Conservation (phyloP, 2,329 filamentous ascomycete species). For the Neophaeococcomyces mojaviensis region DNA sequence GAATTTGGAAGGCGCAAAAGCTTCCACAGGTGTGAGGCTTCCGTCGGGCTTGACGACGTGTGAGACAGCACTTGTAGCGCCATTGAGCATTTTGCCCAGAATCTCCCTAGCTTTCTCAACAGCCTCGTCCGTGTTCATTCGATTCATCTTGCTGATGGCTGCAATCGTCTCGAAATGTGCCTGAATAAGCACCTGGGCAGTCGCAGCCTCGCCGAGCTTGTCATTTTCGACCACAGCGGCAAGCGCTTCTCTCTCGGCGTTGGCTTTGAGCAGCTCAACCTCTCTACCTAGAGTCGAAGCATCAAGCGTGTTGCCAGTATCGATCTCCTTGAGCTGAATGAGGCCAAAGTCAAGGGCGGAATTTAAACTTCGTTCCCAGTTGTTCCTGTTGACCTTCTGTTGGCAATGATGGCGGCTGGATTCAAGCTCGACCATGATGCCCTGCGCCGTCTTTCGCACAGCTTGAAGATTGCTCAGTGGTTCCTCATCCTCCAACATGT, state of each 20-base stretch:
- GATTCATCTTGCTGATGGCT: conserved; percentile 71
- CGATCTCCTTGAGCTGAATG: conserved; percentile 66
- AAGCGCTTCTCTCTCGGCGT: conserved; percentile 72
- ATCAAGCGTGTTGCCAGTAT: conserved; percentile 59
- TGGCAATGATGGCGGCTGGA: conserved; percentile 85
- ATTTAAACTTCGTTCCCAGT: conserved; percentile 83
- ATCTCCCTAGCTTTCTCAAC: conserved; percentile 70
- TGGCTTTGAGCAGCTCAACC: conserved; percentile 75
- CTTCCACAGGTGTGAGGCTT: conserved; percentile 45
- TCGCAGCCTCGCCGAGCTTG: conserved; percentile 66
- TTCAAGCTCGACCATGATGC: conserved; percentile 82
- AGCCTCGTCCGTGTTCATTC: conserved; percentile 77
- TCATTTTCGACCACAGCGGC: conserved; percentile 75
- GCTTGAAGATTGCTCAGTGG: conserved; percentile 59
- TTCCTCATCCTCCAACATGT: conserved; percentile 60
- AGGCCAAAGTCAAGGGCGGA: conserved; percentile 81
- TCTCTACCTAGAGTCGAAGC: conserved; percentile 68
- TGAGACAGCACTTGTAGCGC: conserved; percentile 64
- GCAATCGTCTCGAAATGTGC: conserved; percentile 89
- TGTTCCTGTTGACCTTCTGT: conserved; percentile 68
- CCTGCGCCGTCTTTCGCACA: conserved; percentile 81
- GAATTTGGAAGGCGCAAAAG: conserved; percentile 61
- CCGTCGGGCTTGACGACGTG: conserved; percentile 90
- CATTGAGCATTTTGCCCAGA: conserved; percentile 68
- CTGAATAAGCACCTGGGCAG: conserved; percentile 74